A percentile compares a stretch with the other conserved stretches of the same genome.
Conservation (phyloP, 495 filamentous ascomycete species). For the Annulohypoxylon stygium region DNA sequence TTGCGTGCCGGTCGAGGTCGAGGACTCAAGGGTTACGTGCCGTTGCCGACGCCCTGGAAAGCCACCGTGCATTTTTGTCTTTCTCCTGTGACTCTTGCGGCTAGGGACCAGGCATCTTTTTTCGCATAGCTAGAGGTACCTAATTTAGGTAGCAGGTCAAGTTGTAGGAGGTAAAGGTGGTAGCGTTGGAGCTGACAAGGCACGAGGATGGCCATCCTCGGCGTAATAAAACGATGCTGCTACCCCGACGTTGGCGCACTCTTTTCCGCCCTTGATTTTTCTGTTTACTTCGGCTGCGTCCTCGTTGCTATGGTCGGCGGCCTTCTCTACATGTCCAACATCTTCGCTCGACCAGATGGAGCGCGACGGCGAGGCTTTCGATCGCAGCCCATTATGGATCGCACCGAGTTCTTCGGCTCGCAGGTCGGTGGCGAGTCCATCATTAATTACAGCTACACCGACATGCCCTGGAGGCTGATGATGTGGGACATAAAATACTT, state of each 20-base stretch:
- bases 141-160: neutral
- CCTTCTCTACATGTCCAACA: conserved; percentile 31
- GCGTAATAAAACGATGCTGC: conserved; percentile 30
- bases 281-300: conserved; percentile 27
- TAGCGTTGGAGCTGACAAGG: neutral
- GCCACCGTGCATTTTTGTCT: conserved; percentile 21
- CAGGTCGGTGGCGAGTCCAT: conserved; percentile 64
- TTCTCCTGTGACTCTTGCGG: conserved; percentile 6
- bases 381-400: conserved; percentile 34
- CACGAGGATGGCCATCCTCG: conserved; percentile 36
- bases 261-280: conserved; percentile 26
- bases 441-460: conserved; percentile 70
- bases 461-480: conserved; percentile 68
- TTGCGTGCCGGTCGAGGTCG: neutral
- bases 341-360: conserved; percentile 38
- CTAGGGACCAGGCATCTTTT: conserved; percentile 12
- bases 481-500: conserved; percentile 67
- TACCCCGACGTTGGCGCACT: conserved; percentile 20
- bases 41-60: conserved; percentile 26
- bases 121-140: conserved; percentile 14
- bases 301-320: conserved; percentile 29
- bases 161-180: neutral
- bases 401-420: conserved; percentile 63
- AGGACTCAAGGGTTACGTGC: conserved; percentile 1
- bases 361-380: neutral